These are phyloP conservation scores for Alnus glutinosa DNA, from an alignment of 306 rosid species.

Conservation along the genomic window DNA sequence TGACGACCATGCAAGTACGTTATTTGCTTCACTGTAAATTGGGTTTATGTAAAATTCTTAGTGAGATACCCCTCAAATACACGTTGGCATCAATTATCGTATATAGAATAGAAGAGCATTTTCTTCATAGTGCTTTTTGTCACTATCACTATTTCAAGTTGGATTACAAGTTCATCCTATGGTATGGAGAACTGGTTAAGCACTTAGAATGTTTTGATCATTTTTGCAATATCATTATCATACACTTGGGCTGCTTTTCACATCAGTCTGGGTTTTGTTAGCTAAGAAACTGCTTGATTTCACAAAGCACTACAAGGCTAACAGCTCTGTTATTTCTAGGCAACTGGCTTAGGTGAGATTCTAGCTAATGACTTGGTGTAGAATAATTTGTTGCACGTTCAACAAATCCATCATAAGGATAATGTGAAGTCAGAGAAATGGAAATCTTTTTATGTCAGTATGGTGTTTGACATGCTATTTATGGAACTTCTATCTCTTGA, in stretches of 20 bases:
- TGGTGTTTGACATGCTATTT: neutral
- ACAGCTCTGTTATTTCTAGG: neutral
- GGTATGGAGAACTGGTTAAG: neutral
- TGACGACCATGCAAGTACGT: slow-evolving; percentile 81
- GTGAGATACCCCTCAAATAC: neutral
- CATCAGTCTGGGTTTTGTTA: neutral
- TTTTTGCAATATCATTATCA: neutral
- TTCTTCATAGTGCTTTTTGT: neutral
- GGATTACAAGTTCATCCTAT: slow-evolving; percentile 1
- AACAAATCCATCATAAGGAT: neutral
- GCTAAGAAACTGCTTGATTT: neutral
- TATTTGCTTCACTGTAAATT: slow-evolving; percentile 15
- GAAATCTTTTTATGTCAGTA: neutral
- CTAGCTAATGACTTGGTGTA: neutral
- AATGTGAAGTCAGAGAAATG: neutral
- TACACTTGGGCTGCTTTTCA: neutral
- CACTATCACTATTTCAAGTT: neutral
- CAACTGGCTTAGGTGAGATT: neutral
- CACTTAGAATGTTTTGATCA: neutral
- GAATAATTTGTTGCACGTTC: neutral
- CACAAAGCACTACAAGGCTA: neutral
- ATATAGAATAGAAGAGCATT: neutral
- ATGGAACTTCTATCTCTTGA: neutral
- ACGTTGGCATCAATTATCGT: neutral
- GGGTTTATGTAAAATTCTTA: neutral